Evolutionary conservation across 2,329 filamentous ascomycete species (phyloP).

Genomic region (Raffaelea deltoideospora): DNA sequence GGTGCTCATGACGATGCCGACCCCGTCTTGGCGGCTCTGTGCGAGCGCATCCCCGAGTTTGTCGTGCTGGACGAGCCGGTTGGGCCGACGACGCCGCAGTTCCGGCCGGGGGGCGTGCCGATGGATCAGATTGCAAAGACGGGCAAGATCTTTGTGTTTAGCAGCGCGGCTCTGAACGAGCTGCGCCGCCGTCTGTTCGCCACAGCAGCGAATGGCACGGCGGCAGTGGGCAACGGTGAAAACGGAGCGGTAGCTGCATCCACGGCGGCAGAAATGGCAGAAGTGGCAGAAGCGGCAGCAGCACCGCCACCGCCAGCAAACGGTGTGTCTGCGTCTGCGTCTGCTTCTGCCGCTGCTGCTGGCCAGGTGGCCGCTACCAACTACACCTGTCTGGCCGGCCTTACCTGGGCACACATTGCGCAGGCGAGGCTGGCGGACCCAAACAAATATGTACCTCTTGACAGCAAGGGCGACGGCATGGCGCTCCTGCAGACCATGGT

Average conservation of each 20-base stretch:
- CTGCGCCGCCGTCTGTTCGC: slow-evolving; percentile 15
- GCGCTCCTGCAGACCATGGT: slow-evolving; percentile 24
- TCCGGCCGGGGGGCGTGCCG: slow-evolving; percentile 13
- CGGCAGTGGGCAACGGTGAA: too few relatives aligned
- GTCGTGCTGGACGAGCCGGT: slow-evolving; percentile 15
- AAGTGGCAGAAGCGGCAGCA: background rate
- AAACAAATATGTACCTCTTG: slow-evolving; percentile 1
- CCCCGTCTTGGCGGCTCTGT: slow-evolving; percentile 10
- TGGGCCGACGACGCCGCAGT: slow-evolving; percentile 21
- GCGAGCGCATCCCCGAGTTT: slow-evolving; percentile 21
- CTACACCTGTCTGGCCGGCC: slow-evolving; percentile 23
- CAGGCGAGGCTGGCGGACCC: slow-evolving; percentile 15
- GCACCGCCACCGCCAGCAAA: too few relatives aligned
- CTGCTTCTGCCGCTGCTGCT: too few relatives aligned
- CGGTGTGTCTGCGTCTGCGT: too few relatives aligned
- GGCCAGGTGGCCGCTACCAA: too few relatives aligned
- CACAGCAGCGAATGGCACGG: background rate
- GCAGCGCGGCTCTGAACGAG: slow-evolving; percentile 15
- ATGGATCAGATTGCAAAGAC: slow-evolving; percentile 18
- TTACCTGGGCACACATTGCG: slow-evolving; percentile 25
- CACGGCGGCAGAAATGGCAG: too few relatives aligned
- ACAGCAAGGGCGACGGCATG: slow-evolving; percentile 1
- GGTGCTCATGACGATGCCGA: too few relatives aligned
- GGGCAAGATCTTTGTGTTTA: slow-evolving; percentile 27
- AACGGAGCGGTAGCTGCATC: too few relatives aligned